Conservation (phyloP, 2,329 filamentous ascomycete species). For the Claviceps humidiphila region DNA sequence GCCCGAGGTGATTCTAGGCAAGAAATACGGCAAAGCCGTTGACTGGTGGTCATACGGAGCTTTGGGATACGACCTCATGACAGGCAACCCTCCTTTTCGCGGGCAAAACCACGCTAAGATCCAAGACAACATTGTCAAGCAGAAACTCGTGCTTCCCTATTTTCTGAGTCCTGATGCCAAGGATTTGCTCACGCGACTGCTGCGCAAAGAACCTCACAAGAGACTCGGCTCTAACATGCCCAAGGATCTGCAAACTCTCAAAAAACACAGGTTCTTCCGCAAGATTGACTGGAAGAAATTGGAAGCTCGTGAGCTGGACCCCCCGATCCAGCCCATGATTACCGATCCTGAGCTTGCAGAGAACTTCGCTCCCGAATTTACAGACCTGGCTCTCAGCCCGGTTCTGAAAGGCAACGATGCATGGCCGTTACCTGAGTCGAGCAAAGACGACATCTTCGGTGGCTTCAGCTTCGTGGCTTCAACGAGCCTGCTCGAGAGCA, state of each 20-base stretch:
- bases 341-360: slow-evolving; percentile 92
- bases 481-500: slow-evolving; percentile 40
- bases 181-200: slow-evolving; percentile 76
- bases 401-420: slow-evolving; percentile 35
- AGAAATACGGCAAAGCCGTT: slow-evolving; percentile 83
- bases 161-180: slow-evolving; percentile 87
- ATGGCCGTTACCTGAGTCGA: slow-evolving; percentile 23
- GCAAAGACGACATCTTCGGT: slow-evolving; percentile 45
- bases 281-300: slow-evolving; percentile 92
- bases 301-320: slow-evolving; percentile 66
- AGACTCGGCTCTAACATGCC: slow-evolving; percentile 79
- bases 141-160: slow-evolving; percentile 80
- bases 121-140: slow-evolving; percentile 87
- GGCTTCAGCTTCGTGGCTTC: slow-evolving; percentile 53
- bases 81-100: slow-evolving; percentile 79
- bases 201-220: slow-evolving; percentile 87
- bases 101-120: slow-evolving; percentile 90
- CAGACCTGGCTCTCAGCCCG: slow-evolving; percentile 68
- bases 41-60: slow-evolving; percentile 99
- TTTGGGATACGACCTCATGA: slow-evolving; percentile 83
- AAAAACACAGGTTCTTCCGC: slow-evolving; percentile 90
- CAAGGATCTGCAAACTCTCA: slow-evolving; percentile 74
- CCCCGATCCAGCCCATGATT: slow-evolving; percentile 85
- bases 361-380: slow-evolving; percentile 93
- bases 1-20: slow-evolving; percentile 79